Evolutionary conservation across 495 filamentous ascomycete species (phyloP), one percentile per base, ranked within the genome.

Genomic region (Talaromyces adpressus): DNA sequence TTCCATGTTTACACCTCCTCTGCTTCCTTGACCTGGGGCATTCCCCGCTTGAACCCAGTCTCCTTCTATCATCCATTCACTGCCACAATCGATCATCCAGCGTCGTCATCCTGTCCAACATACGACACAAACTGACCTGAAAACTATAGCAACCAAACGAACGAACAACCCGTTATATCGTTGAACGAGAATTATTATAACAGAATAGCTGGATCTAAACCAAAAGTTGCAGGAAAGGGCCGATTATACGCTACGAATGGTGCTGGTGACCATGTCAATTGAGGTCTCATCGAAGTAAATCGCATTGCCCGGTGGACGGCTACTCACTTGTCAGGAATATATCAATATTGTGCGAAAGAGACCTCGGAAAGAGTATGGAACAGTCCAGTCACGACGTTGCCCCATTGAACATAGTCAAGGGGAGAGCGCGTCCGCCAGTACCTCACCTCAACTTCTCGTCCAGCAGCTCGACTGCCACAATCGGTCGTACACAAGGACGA

Each of bases 331-430:
- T 23, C 41, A 16, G 34, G 25, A 34, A 20, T 5, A 22, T n/a
- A 41, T 41, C 57, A 57, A 66, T 60, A 57, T 64, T 67, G 61
- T 64, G 22, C 52, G 11, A 25, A 9, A 56, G 58, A 56, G 29
- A 59, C 30, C 12, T 58, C 49, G 39, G 60, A 66, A 62, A 64
- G 74, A 65, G 68, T 54, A 76, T 77, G 73, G 72, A 73, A 66
- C 72, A 71, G 73, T 75, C 69, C 76, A 71, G 70, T 68, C 72
- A 63, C 73, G 39, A 88, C 72, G 87, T 93, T 68, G 87, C 90
- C 66, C 90, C 90, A 51, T 79, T 93, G 68, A 78, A 87, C 59
- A 88, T 93, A 66, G 79, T 83, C 65, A 92, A 91, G 75, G 79
- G 75, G 41, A 81, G 80, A 62, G 74, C 79, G 61, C 81, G 81